Evolutionary conservation across 1,284 basidiomycete species (phyloP).

Genomic region (Porogramme epimiltina): DNA sequence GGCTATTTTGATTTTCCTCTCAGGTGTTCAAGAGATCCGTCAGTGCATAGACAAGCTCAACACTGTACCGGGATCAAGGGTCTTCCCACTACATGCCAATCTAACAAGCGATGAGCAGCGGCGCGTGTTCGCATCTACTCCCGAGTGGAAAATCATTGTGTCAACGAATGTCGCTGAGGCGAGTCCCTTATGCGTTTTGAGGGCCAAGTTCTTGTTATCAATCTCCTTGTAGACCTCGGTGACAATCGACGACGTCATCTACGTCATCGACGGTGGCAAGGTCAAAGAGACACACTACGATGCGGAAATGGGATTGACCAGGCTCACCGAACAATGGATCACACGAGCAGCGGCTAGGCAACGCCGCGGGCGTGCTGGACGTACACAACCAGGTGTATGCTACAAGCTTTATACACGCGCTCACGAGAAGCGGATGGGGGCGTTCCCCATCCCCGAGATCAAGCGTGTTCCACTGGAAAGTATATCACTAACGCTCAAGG

Average conservation of each 20-base stretch:
- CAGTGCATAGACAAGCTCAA: constrained; percentile 77
- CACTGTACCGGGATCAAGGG: constrained; percentile 46
- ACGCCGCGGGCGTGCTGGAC: constrained; percentile 87
- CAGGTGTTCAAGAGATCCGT: constrained; percentile 87
- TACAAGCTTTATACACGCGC: constrained; percentile 85
- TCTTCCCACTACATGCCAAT: constrained; percentile 90
- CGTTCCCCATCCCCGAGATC: constrained; percentile 87
- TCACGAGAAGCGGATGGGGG: constrained; percentile 71
- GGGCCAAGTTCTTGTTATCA: constrained; percentile 1
- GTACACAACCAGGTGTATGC: constrained; percentile 81
- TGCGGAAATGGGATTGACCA: constrained; percentile 73
- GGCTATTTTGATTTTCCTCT: constrained; percentile 86
- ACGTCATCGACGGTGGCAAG: constrained; percentile 85
- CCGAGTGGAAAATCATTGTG: constrained; percentile 84
- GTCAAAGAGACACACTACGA: constrained; percentile 92
- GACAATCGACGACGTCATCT: constrained; percentile 89
- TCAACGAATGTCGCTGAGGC: constrained; percentile 89
- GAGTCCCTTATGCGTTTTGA: not conserved
- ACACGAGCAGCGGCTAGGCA: constrained; percentile 84
- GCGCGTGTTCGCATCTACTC: constrained; percentile 68
- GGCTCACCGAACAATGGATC: constrained; percentile 79
- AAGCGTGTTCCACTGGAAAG: constrained; percentile 87
- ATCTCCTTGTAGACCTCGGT: constrained; percentile 77
- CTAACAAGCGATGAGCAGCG: constrained; percentile 86
- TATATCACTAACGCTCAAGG: constrained; percentile 83